Base-by-base conservation (phyloP, 345 rosid species). In the Microthlaspi erraticum region DNA sequence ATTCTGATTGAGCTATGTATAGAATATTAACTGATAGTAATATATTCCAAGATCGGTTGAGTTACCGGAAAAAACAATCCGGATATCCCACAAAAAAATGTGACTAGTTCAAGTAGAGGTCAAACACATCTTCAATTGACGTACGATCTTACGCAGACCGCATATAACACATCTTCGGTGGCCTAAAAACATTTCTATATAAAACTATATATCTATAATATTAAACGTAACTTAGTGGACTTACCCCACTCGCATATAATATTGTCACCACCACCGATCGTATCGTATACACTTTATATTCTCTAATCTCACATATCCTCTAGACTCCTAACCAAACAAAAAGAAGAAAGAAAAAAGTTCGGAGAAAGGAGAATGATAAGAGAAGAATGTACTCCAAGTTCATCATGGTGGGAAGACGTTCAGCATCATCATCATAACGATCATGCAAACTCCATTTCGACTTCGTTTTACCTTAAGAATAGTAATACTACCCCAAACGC, bases 381-480 rank as follows among this genome's bases (percentile, higher is more conserved):
- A 33, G 85, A 90, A 78, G 93, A 87, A 58, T 83, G 91, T 49
- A 69, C 66, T 10, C 79, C 59, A 8, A 70, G 71, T 63, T 76
- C 71, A 10, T 63, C 79, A 56, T 90, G 91, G 93, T 86, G 90
- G 86, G 77, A 71, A 66, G 88, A 89, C 70, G 83, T 82, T 58
- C 77, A 76, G 60, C 68, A 51, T 41, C 78, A 67, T 49, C 52
- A 48, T 51, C 78, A 75, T 36, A 68, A 68, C 79, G 91, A 83
- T 62, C 87, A 80, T 74, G 83, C 85, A 55, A 81, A 12, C 60
- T 81, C 86, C 20, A 52, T 84, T 18, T 70, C 95, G 55, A 45
- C 79, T n/a, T 53, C 70, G 37, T 75, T 75, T 54, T 75, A 54
- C 38, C 59, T 54, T 32, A 75, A 61, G 59, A 54, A 56, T 54